Evolutionary conservation across 1,284 basidiomycete species (phyloP).

Genomic region (Trametes versicolor): DNA sequence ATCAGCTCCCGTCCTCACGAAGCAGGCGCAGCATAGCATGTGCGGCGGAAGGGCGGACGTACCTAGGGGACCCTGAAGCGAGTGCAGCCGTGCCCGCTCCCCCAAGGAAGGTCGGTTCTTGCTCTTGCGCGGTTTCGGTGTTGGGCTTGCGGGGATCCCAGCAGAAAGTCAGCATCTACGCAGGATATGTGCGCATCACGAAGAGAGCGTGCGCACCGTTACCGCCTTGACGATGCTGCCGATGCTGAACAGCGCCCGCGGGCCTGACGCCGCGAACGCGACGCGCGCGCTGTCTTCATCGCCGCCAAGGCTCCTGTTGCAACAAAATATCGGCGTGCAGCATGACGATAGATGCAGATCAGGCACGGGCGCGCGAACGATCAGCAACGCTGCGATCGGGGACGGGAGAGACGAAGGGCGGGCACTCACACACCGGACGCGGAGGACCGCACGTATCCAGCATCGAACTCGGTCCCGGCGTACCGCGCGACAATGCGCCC

Average conservation of each 20-base stretch:
- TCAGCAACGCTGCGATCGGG: constrained; percentile 24
- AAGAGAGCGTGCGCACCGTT: neutral
- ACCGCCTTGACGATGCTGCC: constrained; percentile 1
- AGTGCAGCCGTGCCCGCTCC: constrained; percentile 26
- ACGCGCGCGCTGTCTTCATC: constrained; percentile 16
- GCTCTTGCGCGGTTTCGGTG: neutral
- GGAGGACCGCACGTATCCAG: constrained; percentile 28
- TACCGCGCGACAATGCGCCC: constrained; percentile 29
- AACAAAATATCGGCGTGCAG: constrained; percentile 1
- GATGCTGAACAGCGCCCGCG: constrained; percentile 26
- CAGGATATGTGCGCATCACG: neutral
- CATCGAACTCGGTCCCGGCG: constrained; percentile 8
- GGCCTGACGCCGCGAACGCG: constrained; percentile 25
- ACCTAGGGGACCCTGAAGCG: constrained; percentile 26
- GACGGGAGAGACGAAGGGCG: neutral
- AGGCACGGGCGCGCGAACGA: constrained; percentile 25
- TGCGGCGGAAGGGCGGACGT: constrained; percentile 14
- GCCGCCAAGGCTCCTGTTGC: constrained; percentile 20
- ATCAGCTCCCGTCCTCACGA: neutral
- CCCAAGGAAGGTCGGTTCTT: constrained; percentile 20
- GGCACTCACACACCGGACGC: constrained; percentile 35
- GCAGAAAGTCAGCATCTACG: neutral
- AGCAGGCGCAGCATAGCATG: too few relatives aligned
- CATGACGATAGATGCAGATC: constrained; percentile 25
- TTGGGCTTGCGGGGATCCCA: neutral